Evolutionary conservation across 139 green algal species (phyloP), one percentile per base, ranked within the genome.

Genomic region (Chlamydomonas eustigma): DNA sequence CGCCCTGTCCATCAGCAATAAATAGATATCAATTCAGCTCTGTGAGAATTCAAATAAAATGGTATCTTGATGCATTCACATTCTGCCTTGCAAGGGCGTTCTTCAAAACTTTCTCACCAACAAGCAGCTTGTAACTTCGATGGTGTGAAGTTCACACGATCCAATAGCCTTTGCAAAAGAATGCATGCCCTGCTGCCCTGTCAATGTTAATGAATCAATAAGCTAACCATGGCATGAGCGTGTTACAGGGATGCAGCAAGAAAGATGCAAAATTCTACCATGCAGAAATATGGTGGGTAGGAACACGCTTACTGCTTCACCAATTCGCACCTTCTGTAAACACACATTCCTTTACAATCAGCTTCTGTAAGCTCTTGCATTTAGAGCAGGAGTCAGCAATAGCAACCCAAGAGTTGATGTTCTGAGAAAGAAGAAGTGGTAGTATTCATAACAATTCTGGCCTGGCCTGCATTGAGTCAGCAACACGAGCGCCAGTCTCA

Each of bases 371-470:
- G 1, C 39, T 35, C 18, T 39, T 76, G 58, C 68, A 78, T 64
- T 87, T 87, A 36, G 71, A 82, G 52, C 70, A 82, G 1, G 79
- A 66, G 12, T 90, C 85, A 0, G 83, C 79, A 28, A 90, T 70
- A 2, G 81, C 75, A 85, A 81, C 74, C 86, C 39, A 96, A 22
- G 51, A 75, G 75, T 87, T 87, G 33, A 80, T 69, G 37, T 64
- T 81, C 77, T 83, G 77, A 72, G 37, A 58, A 1, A 5, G 24
- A 25, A 51, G n/a, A n/a, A n/a, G n/a, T n/a, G n/a, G n/a, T n/a
- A n/a, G n/a, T n/a, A n/a, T n/a, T n/a, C n/a, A n/a, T n/a, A n/a
- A n/a, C n/a, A n/a, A n/a, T n/a, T n/a, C n/a, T n/a, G n/a, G n/a
- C n/a, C n/a, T n/a, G n/a, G n/a, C n/a, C n/a, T n/a, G n/a, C n/a